Evolutionary conservation across 306 rosid species (phyloP).

Genomic region (Pyrus communis): DNA sequence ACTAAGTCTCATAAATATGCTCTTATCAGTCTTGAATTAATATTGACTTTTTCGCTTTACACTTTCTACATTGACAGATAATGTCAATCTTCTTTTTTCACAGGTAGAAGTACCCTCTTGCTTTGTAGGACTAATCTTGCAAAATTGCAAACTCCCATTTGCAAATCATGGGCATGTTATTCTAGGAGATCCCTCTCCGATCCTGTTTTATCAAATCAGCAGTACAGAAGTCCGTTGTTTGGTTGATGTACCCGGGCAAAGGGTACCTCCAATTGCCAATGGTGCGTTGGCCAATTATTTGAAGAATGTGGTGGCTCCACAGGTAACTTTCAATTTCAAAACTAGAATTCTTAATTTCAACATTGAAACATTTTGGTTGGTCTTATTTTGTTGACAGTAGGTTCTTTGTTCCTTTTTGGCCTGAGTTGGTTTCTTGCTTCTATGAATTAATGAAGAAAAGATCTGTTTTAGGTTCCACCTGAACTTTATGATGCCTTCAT

Average conservation of each 20-base stretch:
- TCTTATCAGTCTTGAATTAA: background rate
- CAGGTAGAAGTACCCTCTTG: conserved; percentile 49
- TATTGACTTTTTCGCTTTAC: background rate
- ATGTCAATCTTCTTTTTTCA: background rate
- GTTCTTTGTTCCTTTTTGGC: background rate
- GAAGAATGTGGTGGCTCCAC: conserved; percentile 48
- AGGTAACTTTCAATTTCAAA: conserved; percentile 25
- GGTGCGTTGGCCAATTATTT: conserved; percentile 47
- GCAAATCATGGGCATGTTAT: conserved; percentile 54
- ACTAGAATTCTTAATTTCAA: background rate
- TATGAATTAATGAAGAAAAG: background rate
- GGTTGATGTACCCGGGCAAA: conserved; percentile 53
- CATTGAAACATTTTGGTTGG: background rate
- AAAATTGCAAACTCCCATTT: conserved; percentile 50
- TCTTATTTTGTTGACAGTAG: background rate
- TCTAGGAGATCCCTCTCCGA: conserved; percentile 46
- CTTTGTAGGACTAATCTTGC: conserved; percentile 48
- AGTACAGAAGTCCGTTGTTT: conserved; percentile 48
- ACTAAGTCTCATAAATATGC: too few species aligned
- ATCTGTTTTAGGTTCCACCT: conserved; percentile 34
- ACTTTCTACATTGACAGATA: background rate
- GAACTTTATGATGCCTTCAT: conserved; percentile 46
- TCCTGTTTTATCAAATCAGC: conserved; percentile 53
- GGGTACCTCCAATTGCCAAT: conserved; percentile 33
- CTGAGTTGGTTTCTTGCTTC: conserved; percentile 6